phyloP scores from a whole-genome alignment of 116 monocot genomes.

The Posidonia oceanica region DNA sequence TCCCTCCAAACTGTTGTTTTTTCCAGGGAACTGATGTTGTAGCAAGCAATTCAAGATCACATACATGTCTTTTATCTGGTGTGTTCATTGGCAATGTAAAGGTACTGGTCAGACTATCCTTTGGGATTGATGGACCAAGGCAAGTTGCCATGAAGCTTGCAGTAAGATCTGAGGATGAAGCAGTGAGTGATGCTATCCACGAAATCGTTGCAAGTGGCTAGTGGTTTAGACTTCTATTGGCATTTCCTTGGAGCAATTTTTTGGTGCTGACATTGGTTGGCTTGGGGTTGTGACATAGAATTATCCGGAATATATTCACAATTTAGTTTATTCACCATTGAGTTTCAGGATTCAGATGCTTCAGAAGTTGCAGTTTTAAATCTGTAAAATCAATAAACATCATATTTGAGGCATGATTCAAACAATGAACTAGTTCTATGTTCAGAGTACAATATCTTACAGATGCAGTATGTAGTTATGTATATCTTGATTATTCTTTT shows the following conservation, averaged over 20 bases:
- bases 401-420: no score
- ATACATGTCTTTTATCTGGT: constrained; percentile 84
- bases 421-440: no score
- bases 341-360: not conserved
- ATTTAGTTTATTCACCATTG: not conserved
- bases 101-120: constrained; percentile 71
- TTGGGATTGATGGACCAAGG: constrained; percentile 77
- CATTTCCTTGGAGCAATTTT: not conserved
- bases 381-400: not conserved
- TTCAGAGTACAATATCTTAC: no score
- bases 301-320: not conserved
- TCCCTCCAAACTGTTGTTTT: not conserved
- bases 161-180: constrained; percentile 82
- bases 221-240: not conserved
- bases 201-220: constrained; percentile 77
- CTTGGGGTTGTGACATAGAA: no score
- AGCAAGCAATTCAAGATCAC: constrained; percentile 82
- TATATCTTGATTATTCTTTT: no score
- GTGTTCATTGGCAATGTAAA: constrained; percentile 78
- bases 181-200: constrained; percentile 78
- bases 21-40: constrained; percentile 81
- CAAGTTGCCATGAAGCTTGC: constrained; percentile 97
- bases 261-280: not conserved
- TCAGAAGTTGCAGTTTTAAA: not conserved
- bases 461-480: no score